Percentiles rank a stretch among this genome's conserved stretches.
Evolutionary conservation across 495 filamentous ascomycete species (phyloP).

Genomic region (Xylaria palmicola): DNA sequence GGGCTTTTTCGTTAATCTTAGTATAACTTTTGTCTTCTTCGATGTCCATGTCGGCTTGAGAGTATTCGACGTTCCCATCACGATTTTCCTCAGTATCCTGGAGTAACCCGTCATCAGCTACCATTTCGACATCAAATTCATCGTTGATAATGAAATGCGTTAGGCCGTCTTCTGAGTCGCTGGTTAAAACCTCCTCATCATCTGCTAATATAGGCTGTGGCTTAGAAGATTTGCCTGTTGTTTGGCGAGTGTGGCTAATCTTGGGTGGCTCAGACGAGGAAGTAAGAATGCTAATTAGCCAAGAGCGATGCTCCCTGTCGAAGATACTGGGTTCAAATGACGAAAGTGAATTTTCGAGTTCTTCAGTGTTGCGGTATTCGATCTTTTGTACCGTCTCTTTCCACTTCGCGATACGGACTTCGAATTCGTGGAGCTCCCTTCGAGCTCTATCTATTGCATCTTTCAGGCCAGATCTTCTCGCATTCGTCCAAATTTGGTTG

Average conservation of each 20-base stretch:
- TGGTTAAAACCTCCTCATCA: conserved; percentile 47
- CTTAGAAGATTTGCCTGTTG: conserved; percentile 21
- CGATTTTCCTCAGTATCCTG: background rate
- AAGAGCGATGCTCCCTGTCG: conserved; percentile 53
- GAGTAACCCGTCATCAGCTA: background rate
- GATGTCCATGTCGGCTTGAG: background rate
- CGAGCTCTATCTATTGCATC: conserved; percentile 21
- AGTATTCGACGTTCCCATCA: background rate
- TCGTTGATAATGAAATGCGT: conserved; percentile 43
- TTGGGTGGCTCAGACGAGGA: conserved; percentile 51
- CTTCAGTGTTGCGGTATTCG: conserved; percentile 46
- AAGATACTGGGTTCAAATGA: conserved; percentile 62
- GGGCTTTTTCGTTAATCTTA: background rate
- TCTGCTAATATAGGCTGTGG: conserved; percentile 18
- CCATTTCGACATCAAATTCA: background rate
- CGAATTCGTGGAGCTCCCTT: conserved; percentile 26
- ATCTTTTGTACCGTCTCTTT: conserved; percentile 48
- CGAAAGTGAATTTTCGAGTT: conserved; percentile 52
- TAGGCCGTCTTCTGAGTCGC: conserved; percentile 48
- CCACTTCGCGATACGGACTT: conserved; percentile 51
- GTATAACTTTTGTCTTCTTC: no score
- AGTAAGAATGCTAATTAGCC: conserved; percentile 54
- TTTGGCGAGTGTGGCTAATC: conserved; percentile 28
- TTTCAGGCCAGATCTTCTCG: conserved; percentile 30
- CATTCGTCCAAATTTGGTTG: conserved; percentile 60